Evolutionary conservation across 768 basidiomycete genomes (phyloP), one percentile per base, ranked within the genome.

Genomic region (Rubroboletus satanas): DNA sequence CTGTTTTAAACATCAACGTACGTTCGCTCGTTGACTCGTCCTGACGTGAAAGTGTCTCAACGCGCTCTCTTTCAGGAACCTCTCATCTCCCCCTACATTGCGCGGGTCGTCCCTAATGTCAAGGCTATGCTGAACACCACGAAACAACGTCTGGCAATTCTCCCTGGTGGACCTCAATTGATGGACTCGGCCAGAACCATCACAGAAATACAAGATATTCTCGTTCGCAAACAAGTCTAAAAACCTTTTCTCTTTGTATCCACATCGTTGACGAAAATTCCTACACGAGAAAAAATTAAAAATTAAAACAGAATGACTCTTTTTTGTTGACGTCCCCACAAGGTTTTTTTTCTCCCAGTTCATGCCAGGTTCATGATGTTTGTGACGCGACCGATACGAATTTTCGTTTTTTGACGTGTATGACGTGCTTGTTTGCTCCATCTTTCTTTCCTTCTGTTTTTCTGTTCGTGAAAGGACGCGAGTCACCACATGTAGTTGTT

Each of bases 61-160:
- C 5, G 10, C 21, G 7, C 18, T 11, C 14, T 55, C 36, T 45
- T 35, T 36, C 49, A 88, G 86, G 88, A 92, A 70, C 87, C 87
- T 59, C 77, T 91, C 33, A 91, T 92, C 62, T 80, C 87, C 21
- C 86, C 90, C 51, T 93, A 91, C 69, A 83, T 88, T 51, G 83
- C 86, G 21, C 85, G 89, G 46, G 90, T 93, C 37, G 76, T 93
- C 45, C 88, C 88, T 29, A 88, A 81, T 59, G 88, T 92, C 46
- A 88, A 89, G 67, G 78, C 80, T 51, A 84, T 83, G 67, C 75
- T 93, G 54, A 84, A 87, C 63, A 83, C 83, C 47, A 90, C 87
- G 54, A 90, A 89, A 70, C 88, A 90, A 67, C 84, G 90, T 44
- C 78, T 91, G 33, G 78, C 82, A 12, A 86, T 91, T 61, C 80